Evolutionary conservation across 2,329 filamentous ascomycete species (phyloP).

Genomic region (Phyllosticta citriasiana): DNA sequence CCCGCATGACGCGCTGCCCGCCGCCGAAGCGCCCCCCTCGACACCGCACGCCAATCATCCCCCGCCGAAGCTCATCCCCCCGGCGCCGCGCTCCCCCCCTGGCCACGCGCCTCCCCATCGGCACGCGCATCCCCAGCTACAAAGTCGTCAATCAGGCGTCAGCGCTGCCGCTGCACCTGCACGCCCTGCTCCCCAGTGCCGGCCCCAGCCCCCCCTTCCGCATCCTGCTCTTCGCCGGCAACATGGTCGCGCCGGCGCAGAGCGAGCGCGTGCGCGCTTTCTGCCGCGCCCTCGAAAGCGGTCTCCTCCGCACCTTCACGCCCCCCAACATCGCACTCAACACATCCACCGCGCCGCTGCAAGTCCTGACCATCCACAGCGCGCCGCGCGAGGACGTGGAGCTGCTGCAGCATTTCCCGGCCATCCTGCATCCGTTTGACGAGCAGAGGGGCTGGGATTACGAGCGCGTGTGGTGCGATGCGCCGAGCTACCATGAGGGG

Average conservation of each 20-base stretch:
- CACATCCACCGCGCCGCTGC: slow-evolving; percentile 35
- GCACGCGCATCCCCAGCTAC: slow-evolving; percentile 49
- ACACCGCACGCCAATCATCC: slow-evolving; percentile 26
- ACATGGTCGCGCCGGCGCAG: slow-evolving; percentile 38
- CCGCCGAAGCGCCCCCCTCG: slow-evolving; percentile 37
- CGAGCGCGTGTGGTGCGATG: slow-evolving; percentile 38
- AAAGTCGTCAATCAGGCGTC: slow-evolving; percentile 51
- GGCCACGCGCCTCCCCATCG: slow-evolving; percentile 37
- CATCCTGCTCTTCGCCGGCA: slow-evolving; percentile 52
- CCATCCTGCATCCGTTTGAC: slow-evolving; percentile 35
- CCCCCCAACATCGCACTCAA: slow-evolving; percentile 30
- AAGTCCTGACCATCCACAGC: slow-evolving; percentile 52
- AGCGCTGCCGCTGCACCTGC: slow-evolving; percentile 49
- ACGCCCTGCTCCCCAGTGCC: slow-evolving; percentile 45
- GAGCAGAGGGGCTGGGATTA: slow-evolving; percentile 30
- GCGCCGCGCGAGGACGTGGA: slow-evolving; percentile 38
- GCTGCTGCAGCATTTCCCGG: slow-evolving; percentile 32
- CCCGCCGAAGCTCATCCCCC: slow-evolving; percentile 2
- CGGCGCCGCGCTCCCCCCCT: slow-evolving; percentile 31
- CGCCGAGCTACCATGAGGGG: slow-evolving; percentile 33
- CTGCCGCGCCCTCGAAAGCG: slow-evolving; percentile 32
- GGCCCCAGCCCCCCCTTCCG: slow-evolving; percentile 40
- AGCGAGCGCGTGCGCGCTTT: slow-evolving; percentile 38
- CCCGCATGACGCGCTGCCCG: slow-evolving; percentile 38
- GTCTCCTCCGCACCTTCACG: slow-evolving; percentile 36